Evolutionary conservation across 2,329 filamentous ascomycete species (phyloP), one percentile per base, ranked within the genome.

Genomic region (Colletotrichum tamarilloi): DNA sequence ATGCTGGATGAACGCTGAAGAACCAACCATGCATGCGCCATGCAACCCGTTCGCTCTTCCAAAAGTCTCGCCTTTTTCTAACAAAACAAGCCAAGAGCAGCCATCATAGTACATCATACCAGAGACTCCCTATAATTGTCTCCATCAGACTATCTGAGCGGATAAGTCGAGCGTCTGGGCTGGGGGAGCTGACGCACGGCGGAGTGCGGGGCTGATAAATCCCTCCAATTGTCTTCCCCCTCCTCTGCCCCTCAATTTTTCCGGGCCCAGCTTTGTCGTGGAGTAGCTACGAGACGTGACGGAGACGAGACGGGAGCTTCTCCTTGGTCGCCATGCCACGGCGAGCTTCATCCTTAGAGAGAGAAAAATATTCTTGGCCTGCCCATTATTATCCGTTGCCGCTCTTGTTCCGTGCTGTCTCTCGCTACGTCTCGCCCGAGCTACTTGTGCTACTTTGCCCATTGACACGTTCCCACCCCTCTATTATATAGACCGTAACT

Each of bases 211-310:
- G 68, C 62, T 57, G 56, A 35, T 67, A 73, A 72, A 74, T 76
- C 68, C 74, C 76, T 77, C 74, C 76, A 76, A 77, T 76, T 66
- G 68, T 46, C 62, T 74, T 75, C 68, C 68, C 77, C 76, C 76
- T 56, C 24, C 63, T 62, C 68, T 81, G 76, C 80, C 81, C 81
- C 80, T 81, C 81, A 82, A 81, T 82, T 82, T 76, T 79, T 82
- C 81, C 81, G 80, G 80, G 72, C 28, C 66, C 66, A 60, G 62
- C 63, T 65, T 60, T 60, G 55, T 49, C 32, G 55, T 60, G 60
- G 42, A 60, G 46, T 55, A 64, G 66, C 59, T 49, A 49, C 42
- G 59, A 46, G 58, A 68, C 60, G 35, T 35, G 46, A 42, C 70
- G 53, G 53, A 38, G 55, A 60, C 32, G 55, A 52, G 67, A 56